Evolutionary conservation across 2,329 filamentous ascomycete species (phyloP).

Genomic region (Uncinocarpus reesii): DNA sequence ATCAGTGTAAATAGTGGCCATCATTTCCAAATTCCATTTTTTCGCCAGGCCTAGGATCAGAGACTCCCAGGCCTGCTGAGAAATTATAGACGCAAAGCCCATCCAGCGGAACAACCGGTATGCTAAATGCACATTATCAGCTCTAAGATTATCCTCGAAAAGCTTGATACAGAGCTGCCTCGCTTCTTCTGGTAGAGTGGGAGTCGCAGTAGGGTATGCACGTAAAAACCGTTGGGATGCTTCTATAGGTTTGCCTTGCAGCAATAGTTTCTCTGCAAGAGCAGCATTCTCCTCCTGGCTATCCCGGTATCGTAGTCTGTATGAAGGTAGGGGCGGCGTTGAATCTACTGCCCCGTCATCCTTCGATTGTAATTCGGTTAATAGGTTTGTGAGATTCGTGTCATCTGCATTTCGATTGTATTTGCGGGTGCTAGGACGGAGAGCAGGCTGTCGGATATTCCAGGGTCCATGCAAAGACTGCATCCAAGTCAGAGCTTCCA

Average conservation of each 20-base stretch:
- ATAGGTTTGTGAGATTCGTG: not conserved
- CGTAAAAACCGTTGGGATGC: conserved; percentile 31
- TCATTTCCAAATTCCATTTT: conserved; percentile 25
- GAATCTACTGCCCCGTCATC: not conserved
- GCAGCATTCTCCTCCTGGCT: not conserved
- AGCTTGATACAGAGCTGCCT: conserved; percentile 25
- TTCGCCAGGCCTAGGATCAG: conserved; percentile 30
- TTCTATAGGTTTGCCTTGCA: conserved; percentile 25
- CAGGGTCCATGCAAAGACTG: conserved; percentile 5
- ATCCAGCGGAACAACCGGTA: conserved; percentile 29
- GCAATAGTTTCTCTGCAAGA: conserved; percentile 19
- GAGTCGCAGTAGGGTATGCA: conserved; percentile 16
- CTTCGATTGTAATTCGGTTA: conserved; percentile 4
- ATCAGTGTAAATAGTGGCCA: conserved; percentile 27
- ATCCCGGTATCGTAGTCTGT: conserved; percentile 2
- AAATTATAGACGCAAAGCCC: conserved; percentile 26
- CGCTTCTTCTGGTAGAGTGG: conserved; percentile 21
- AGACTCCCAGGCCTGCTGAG: conserved; percentile 29
- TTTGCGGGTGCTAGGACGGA: not conserved
- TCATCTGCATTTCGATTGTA: not conserved
- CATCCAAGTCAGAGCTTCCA: conserved; percentile 8
- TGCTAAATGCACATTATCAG: conserved; percentile 32
- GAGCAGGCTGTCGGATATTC: not conserved
- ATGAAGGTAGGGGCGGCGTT: not conserved
- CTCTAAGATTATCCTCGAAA: conserved; percentile 30